phyloP scores from a whole-genome alignment of 768 basidiomycete genomes.

The Asterophora lycoperdoides region DNA sequence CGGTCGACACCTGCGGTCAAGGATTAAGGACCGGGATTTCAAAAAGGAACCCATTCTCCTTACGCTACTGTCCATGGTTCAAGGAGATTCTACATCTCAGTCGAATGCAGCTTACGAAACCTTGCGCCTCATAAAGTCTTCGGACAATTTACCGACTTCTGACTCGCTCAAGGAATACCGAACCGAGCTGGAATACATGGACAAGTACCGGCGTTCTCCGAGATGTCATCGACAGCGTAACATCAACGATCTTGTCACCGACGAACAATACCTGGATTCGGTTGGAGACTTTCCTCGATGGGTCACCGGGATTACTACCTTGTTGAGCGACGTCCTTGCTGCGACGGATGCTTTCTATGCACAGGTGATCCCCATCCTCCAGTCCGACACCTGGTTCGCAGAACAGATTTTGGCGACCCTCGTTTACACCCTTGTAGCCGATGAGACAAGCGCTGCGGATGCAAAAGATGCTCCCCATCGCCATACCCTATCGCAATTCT shows the following conservation, averaged over 20 bases:
- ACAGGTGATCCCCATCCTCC: constrained; percentile 58
- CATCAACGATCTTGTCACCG: constrained; percentile 35
- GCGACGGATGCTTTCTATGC: constrained; percentile 58
- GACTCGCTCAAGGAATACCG: constrained; percentile 38
- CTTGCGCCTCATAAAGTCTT: constrained; percentile 53
- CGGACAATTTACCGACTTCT: constrained; percentile 25
- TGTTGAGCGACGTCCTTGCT: constrained; percentile 59
- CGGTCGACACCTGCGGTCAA: constrained; percentile 32
- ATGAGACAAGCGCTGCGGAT: constrained; percentile 18
- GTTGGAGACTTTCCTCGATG: constrained; percentile 54
- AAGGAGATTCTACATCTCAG: constrained; percentile 42
- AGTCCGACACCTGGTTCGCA: constrained; percentile 52
- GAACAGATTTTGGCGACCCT: constrained; percentile 69
- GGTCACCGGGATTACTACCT: constrained; percentile 53
- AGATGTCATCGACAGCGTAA: constrained; percentile 26
- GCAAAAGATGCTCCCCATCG: constrained; percentile 24
- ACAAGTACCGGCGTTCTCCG: constrained; percentile 37
- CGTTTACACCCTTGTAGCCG: constrained; percentile 61
- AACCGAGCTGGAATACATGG: constrained; percentile 46
- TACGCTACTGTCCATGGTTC: constrained; percentile 55
- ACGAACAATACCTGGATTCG: constrained; percentile 32
- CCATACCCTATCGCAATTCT: constrained; percentile 47
- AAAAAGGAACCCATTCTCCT: constrained; percentile 46
- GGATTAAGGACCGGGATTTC: constrained; percentile 21
- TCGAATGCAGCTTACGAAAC: constrained; percentile 61